Base-by-base conservation (phyloP, 2,329 filamentous ascomycete genomes). In the Pezicula carpinea region DNA sequence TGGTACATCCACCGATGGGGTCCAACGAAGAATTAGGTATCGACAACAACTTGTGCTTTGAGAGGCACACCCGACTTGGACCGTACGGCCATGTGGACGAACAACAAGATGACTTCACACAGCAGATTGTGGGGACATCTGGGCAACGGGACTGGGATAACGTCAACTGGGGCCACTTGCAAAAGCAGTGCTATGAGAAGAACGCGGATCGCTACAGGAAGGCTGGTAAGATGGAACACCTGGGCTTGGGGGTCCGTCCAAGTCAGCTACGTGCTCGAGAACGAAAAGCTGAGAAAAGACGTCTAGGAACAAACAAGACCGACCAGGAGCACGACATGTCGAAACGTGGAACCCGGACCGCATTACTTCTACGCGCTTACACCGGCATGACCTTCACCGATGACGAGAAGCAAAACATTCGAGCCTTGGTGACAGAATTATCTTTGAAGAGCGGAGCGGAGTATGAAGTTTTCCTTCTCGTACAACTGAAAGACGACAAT, bases 401-500 rank as follows among this genome's bases (percentile, higher is more conserved):
- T 5, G 36, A 45, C 15, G 43, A 45, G 5, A 45, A 45, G 34
- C 43, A 45, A 33, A 39, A 23, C 11, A 45, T 96, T 57, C 86
- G 89, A 14, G 85, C 90, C 26, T 71, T 96, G 58, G 81, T 95
- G 35, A 81, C 85, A 4, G 89, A 96, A 66, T 73, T 95, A 8
- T 81, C 83, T 6, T 70, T 96, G 41, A 74, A 80, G 46, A 91
- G 87, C 0, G 88, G 89, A 26, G 87, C 85, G 39, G 88, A 95
- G 63, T 95, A 93, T 58, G 77, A 79, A 4, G 75, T 95, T 3
- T 88, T 93, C 64, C 89, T 96, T 62, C 73, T 95, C 31, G 77
- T 95, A 33, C 89, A 95, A 56, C 87, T 95, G 54, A 89, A 88
- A 58, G 85, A 95, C 64, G 78, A 86, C 56, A 80, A 87, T 58